phyloP scores from a whole-genome alignment of 2,329 filamentous ascomycete genomes.

The Phyllosticta capitalensis region DNA sequence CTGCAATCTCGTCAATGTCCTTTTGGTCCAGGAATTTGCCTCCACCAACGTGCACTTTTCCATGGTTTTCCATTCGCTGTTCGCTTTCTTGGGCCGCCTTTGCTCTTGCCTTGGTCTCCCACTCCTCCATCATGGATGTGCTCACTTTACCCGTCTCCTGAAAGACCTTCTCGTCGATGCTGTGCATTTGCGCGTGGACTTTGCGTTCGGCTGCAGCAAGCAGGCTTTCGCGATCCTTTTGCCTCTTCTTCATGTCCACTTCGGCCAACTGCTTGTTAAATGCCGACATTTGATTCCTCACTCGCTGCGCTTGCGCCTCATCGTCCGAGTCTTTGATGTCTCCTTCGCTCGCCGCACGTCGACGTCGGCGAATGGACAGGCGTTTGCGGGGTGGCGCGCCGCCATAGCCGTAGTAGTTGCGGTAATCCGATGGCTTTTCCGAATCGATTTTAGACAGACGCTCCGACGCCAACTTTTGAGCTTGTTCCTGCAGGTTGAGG shows the following conservation, averaged over 20 bases:
- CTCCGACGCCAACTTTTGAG: conserved; percentile 77
- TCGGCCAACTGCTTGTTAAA: conserved; percentile 59
- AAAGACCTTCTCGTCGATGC: conserved; percentile 74
- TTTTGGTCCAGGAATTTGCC: conserved; percentile 70
- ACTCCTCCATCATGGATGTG: conserved; percentile 59
- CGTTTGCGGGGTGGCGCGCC: conserved; percentile 39
- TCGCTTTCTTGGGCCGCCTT: conserved; percentile 59
- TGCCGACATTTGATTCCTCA: conserved; percentile 69
- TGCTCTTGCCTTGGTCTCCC: conserved; percentile 67
- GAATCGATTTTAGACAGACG: conserved; percentile 66
- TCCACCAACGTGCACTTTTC: conserved; percentile 62
- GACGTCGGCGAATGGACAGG: conserved; percentile 44
- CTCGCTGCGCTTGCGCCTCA: conserved; percentile 59
- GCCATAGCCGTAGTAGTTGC: conserved; percentile 65
- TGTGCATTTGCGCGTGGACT: conserved; percentile 67
- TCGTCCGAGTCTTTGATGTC: conserved; percentile 46
- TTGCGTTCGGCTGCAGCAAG: conserved; percentile 75
- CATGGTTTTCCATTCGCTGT: conserved; percentile 46
- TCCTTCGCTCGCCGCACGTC: conserved; percentile 58
- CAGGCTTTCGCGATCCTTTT: conserved; percentile 64
- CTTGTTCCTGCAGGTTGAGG: conserved; percentile 70
- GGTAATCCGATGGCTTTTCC: conserved; percentile 56
- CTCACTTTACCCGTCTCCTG: conserved; percentile 65
- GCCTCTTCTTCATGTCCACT: conserved; percentile 64
- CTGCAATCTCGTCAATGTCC: conserved; percentile 72